Evolutionary conservation across 495 filamentous ascomycete species (phyloP).

Genomic region (Collariella sp.): DNA sequence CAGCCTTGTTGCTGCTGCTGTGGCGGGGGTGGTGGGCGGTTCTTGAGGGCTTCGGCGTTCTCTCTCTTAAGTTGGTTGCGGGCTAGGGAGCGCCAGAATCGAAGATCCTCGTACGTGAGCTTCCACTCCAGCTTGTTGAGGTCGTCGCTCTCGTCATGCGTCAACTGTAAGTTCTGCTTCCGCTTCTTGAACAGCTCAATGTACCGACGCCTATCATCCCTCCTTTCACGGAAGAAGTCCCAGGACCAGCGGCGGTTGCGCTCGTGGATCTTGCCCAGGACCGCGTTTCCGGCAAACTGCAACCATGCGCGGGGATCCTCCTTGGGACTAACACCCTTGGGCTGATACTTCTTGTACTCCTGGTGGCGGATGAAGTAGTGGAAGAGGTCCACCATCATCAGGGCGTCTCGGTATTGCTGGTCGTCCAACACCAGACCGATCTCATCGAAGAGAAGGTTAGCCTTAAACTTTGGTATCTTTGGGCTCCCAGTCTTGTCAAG

Average conservation of each 20-base stretch:
- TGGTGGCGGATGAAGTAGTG: constrained; percentile 97
- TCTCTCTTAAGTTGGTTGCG: constrained; percentile 93
- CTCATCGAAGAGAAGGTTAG: constrained; percentile 85
- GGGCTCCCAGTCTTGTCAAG: constrained; percentile 81
- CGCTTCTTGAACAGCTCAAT: constrained; percentile 90
- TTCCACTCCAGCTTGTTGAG: constrained; percentile 75
- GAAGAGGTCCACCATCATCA: constrained; percentile 98
- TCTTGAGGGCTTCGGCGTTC: constrained; percentile 62
- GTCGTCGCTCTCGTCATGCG: constrained; percentile 59
- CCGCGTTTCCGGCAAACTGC: constrained; percentile 76
- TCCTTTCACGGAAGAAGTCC: constrained; percentile 84
- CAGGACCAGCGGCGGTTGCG: constrained; percentile 85
- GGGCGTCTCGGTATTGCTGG: constrained; percentile 87
- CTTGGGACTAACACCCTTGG: constrained; percentile 70
- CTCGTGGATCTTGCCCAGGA: constrained; percentile 89
- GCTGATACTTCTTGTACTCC: constrained; percentile 90
- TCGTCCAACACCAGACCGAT: constrained; percentile 93
- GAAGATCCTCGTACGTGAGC: constrained; percentile 86
- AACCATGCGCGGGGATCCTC: constrained; percentile 91
- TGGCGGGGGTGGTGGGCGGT: constrained; percentile 37
- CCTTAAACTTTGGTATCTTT: constrained; percentile 80
- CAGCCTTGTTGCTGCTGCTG: constrained; percentile 62
- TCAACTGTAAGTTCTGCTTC: constrained; percentile 69
- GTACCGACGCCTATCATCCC: constrained; percentile 82
- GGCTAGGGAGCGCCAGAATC: constrained; percentile 92